phyloP scores from a whole-genome alignment of 1,139 yeast species.

The Yamadazyma taylorii region DNA sequence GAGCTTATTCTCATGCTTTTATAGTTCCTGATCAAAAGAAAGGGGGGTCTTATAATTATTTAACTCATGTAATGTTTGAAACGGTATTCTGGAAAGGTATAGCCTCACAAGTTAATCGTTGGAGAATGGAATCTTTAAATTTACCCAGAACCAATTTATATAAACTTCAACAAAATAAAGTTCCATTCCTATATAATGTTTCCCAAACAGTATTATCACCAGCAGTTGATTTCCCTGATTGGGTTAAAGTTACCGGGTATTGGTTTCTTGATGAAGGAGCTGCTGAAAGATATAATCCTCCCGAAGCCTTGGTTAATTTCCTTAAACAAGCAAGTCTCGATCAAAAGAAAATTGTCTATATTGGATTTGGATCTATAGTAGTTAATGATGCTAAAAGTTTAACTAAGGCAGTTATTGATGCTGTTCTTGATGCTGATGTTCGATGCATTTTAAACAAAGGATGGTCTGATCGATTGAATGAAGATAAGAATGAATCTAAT shows the following conservation, averaged over 20 bases:
- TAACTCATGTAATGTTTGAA: constrained; percentile 91
- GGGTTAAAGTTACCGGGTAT: constrained; percentile 93
- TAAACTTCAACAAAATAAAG: constrained; percentile 68
- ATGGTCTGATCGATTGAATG: constrained; percentile 77
- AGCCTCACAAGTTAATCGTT: constrained; percentile 80
- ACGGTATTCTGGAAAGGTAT: constrained; percentile 93
- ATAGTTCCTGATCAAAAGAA: constrained; percentile 90
- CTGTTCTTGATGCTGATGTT: constrained; percentile 77
- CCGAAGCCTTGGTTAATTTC: constrained; percentile 57
- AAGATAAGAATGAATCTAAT: constrained; percentile 13
- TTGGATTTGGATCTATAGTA: constrained; percentile 95
- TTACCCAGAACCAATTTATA: constrained; percentile 71
- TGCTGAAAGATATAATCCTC: constrained; percentile 60
- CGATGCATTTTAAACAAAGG: constrained; percentile 89
- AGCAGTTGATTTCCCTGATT: constrained; percentile 88
- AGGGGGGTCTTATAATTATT: constrained; percentile 89
- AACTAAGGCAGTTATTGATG: constrained; percentile 75
- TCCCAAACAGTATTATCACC: constrained; percentile 90
- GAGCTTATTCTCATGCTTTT: constrained; percentile 95
- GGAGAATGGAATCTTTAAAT: constrained; percentile 72
- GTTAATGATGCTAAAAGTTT: constrained; percentile 78
- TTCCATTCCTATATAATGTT: constrained; percentile 87
- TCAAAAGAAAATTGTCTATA: constrained; percentile 73
- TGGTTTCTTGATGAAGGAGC: constrained; percentile 86
- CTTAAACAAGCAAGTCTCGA: constrained; percentile 61